Percentiles rank a stretch among this genome's conserved stretches.
Conservation (phyloP, 805 yeast genomes). For the Yamadazyma philogaea region DNA sequence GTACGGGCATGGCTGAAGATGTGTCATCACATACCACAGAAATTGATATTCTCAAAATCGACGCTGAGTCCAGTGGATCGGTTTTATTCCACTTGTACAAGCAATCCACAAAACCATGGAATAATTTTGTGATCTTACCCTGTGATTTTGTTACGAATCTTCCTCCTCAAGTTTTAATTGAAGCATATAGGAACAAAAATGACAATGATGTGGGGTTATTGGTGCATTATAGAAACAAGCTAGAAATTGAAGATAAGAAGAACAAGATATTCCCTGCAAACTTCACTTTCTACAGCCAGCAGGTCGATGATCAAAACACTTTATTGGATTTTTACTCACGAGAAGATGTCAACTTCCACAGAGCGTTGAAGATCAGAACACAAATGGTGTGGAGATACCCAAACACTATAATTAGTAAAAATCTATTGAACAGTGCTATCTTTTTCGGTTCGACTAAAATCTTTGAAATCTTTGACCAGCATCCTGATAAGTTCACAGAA, state of each 20-base stretch:
- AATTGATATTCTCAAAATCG: constrained; percentile 22
- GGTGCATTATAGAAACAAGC: constrained; percentile 68
- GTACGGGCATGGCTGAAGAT: constrained; percentile 15
- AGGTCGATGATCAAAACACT: constrained; percentile 39
- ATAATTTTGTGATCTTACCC: constrained; percentile 72
- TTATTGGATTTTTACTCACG: constrained; percentile 72
- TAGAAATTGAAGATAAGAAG: constrained; percentile 79
- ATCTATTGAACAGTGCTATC: constrained; percentile 70
- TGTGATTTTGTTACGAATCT: constrained; percentile 92
- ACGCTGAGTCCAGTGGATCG: constrained; percentile 56
- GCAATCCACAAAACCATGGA: constrained; percentile 15
- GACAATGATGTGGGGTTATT: constrained; percentile 69
- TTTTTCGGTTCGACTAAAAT: constrained; percentile 44
- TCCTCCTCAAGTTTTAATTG: constrained; percentile 85
- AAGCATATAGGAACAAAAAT: constrained; percentile 72
- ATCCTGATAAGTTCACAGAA: constrained; percentile 31
- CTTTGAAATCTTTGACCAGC: constrained; percentile 46
- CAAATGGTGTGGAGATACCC: constrained; percentile 91
- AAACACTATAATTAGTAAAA: constrained; percentile 70
- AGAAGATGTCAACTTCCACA: constrained; percentile 65
- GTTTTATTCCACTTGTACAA: constrained; percentile 49
- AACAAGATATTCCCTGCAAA: constrained; percentile 52
- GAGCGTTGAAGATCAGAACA: constrained; percentile 73
- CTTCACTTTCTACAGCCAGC: constrained; percentile 62
- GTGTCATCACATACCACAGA: constrained; percentile 11